Base-by-base conservation (phyloP, 2,329 filamentous ascomycete species). In the Botryosphaeria dothidea region DNA sequence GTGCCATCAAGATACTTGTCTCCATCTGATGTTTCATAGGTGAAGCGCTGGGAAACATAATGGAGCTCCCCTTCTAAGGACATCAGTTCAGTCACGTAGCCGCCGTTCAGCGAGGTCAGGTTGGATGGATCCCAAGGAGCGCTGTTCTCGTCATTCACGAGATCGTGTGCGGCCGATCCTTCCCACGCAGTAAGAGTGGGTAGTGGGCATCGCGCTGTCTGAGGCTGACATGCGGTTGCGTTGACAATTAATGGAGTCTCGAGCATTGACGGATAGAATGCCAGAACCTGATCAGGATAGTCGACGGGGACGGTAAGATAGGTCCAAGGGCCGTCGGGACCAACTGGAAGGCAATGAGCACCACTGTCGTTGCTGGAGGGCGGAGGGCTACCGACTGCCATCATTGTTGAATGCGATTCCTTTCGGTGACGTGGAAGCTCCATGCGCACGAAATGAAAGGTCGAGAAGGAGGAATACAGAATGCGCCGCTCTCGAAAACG, bases 321-420 rank as follows among this genome's bases (percentile, higher is more conserved):
- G 27, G 21, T 23, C 58, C 58, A 62, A 4, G 58, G 41, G 6
- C 58, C 58, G 17, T 62, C 58, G 21, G 58, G 58, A 11, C 58
- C 58, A 21, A 34, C 58, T 62, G 8, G n/a, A n/a, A n/a, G 4
- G 34, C 19, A 4, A n/a, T 23, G 27, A 38, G n/a, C 34, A 36
- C 6, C 1, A 17, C 29, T 6, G 9, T 11, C 0, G 0, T 6
- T 15, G 49, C 9, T 19, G 8, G 17, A 13, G n/a, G n/a, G n/a
- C n/a, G n/a, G n/a, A n/a, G n/a, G n/a, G n/a, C n/a, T n/a, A 56
- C 51, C 25, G 9, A 56, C 51, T 41, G 51, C 51, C 51, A 21
- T 38, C 6, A 17, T 56, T 56, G 34, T 38, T 2, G 29, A 56
- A 56, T 4, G 11, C 9, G 13, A 56, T n/a, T 1, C 21, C 43